phyloP scores from a whole-genome alignment of 495 filamentous ascomycete genomes.

The Cairneyella variabilis region DNA sequence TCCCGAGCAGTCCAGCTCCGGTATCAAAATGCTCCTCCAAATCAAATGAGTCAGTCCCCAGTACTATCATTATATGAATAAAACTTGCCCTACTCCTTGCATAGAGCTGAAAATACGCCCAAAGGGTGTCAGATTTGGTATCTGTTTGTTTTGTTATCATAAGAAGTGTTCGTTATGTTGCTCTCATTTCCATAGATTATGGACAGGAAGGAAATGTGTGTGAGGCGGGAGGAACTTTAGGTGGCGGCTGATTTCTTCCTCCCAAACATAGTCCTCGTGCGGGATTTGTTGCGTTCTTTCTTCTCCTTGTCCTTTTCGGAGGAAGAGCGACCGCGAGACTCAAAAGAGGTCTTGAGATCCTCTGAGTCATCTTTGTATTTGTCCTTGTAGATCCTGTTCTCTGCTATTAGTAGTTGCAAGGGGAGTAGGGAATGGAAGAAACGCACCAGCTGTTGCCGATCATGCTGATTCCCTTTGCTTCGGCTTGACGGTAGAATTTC shows the following conservation, averaged over 20 bases:
- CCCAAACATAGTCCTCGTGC: conserved; percentile 64
- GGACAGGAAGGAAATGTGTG: too few species aligned
- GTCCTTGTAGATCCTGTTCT: conserved; percentile 80
- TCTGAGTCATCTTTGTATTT: conserved; percentile 72
- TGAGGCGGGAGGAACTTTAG: too few species aligned
- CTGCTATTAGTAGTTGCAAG: conserved; percentile 3
- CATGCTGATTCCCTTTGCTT: conserved; percentile 93
- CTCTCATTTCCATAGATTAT: too few species aligned
- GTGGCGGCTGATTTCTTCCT: conserved; percentile 15
- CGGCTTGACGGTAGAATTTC: conserved; percentile 83
- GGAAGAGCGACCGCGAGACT: conserved; percentile 27
- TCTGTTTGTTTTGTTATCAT: too few species aligned
- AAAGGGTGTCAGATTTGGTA: too few species aligned
- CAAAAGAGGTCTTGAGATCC: conserved; percentile 8
- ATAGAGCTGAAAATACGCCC: background rate
- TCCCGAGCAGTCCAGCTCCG: background rate
- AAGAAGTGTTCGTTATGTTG: too few species aligned
- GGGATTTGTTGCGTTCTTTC: conserved; percentile 59
- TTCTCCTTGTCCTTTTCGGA: conserved; percentile 40
- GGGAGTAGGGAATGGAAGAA: background rate
- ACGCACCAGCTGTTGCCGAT: conserved; percentile 95
- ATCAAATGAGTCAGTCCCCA: too few species aligned
- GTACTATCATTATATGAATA: background rate
- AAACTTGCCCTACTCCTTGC: too few species aligned
- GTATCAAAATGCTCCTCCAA: background rate